phyloP scores from a whole-genome alignment of 306 rosid genomes.

The Castanospermum australe region DNA sequence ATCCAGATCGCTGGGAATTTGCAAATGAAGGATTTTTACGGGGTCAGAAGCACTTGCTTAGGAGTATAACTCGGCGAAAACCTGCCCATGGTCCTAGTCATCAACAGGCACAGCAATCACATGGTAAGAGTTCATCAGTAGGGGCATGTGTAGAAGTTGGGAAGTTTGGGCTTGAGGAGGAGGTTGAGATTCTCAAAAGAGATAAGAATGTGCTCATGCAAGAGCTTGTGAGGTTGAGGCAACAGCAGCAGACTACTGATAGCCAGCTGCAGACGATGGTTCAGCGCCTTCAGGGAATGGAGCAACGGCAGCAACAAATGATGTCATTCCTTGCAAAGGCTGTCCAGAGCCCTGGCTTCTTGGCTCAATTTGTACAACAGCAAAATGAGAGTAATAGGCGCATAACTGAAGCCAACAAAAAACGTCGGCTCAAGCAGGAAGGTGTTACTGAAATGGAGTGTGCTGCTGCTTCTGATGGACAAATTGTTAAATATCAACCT shows the following conservation, averaged over 20 bases:
- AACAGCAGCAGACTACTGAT: conserved; percentile 91
- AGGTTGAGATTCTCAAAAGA: conserved; percentile 86
- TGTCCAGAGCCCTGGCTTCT: conserved; percentile 86
- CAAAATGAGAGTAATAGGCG: conserved; percentile 74
- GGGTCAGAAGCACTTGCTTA: conserved; percentile 88
- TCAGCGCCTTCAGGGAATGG: conserved; percentile 90
- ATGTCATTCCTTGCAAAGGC: conserved; percentile 96
- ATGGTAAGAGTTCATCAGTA: conserved; percentile 60
- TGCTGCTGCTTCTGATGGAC: conserved; percentile 67
- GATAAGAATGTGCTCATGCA: conserved; percentile 97
- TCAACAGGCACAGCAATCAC: conserved; percentile 63
- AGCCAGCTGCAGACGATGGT: conserved; percentile 81
- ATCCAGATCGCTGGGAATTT: conserved; percentile 96
- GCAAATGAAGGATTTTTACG: conserved; percentile 88
- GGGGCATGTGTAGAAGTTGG: conserved; percentile 95
- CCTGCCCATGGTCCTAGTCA: conserved; percentile 66
- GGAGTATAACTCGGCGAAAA: conserved; percentile 69
- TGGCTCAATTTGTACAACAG: conserved; percentile 90
- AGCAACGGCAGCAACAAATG: conserved; percentile 94
- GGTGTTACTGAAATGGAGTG: conserved; percentile 41
- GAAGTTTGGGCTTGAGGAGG: conserved; percentile 91
- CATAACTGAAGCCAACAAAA: conserved; percentile 67
- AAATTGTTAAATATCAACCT: conserved; percentile 84
- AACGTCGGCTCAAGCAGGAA: conserved; percentile 76
- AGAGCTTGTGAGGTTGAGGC: conserved; percentile 90